Conservation (phyloP, 352 stramenopile genomes). For the Plasmopara muralis region DNA sequence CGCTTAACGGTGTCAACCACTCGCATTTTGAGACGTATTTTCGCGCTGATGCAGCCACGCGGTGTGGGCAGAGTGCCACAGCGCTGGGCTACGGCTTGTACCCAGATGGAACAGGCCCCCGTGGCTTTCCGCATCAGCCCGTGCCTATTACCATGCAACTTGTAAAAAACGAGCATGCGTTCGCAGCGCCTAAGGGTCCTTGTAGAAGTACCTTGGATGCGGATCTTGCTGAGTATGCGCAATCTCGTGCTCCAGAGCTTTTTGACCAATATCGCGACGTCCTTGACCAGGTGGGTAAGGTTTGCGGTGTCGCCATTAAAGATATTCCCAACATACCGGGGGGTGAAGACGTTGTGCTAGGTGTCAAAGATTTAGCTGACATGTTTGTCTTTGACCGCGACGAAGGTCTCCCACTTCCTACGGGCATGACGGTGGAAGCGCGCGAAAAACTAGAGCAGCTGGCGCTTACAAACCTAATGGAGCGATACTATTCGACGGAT, state of each 20-base stretch:
- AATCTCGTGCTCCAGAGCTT: conserved; percentile 45
- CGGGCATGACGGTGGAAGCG: conserved; percentile 49
- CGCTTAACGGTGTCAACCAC: conserved; percentile 65
- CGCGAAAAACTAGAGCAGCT: conserved; percentile 54
- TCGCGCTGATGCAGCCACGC: conserved; percentile 68
- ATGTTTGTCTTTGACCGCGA: conserved; percentile 81
- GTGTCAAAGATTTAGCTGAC: conserved; percentile 77
- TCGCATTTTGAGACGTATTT: conserved; percentile 84
- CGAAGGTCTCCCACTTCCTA: conserved; percentile 41
- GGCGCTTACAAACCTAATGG: conserved; percentile 80
- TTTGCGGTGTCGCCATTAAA: conserved; percentile 55
- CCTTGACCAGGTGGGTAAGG: conserved; percentile 42
- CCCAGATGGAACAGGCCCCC: conserved; percentile 65
- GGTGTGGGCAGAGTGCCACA: conserved; percentile 73
- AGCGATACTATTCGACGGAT: conserved; percentile 76
- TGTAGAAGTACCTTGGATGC: conserved; percentile 42
- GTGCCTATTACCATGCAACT: conserved; percentile 84
- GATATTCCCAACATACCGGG: conserved; percentile 47
- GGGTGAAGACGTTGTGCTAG: conserved; percentile 68
- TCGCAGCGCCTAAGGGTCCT: conserved; percentile 74
- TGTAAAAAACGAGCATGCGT: conserved; percentile 77
- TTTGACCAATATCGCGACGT: conserved; percentile 50
- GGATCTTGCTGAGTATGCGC: conserved; percentile 55
- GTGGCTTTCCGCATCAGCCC: conserved; percentile 56
- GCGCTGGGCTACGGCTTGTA: conserved; percentile 74